A percentile compares a stretch with the other conserved stretches of the same genome.
phyloP scores from a whole-genome alignment of 768 basidiomycete species.

The Leucosporidium creatinivorum region DNA sequence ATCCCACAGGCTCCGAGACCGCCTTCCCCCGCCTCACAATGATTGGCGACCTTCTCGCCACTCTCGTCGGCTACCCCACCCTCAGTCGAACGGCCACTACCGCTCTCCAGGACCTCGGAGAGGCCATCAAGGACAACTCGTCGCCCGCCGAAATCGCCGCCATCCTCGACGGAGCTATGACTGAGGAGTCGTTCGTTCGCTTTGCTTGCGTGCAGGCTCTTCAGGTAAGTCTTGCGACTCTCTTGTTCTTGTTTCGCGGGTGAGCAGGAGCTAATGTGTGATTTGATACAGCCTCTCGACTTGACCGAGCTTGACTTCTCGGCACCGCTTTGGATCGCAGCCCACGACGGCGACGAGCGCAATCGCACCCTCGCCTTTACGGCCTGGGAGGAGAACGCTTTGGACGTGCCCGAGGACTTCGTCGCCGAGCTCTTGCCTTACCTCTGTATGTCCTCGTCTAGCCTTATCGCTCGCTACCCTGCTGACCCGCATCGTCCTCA shows the following conservation, averaged over 20 bases:
- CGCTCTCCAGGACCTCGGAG: slow-evolving; percentile 69
- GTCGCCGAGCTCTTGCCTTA: slow-evolving; percentile 55
- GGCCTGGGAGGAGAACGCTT: slow-evolving; percentile 91
- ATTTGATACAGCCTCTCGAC: slow-evolving; percentile 66
- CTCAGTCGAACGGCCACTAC: slow-evolving; percentile 76
- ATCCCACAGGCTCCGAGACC: slow-evolving; percentile 60
- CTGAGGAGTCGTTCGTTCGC: slow-evolving; percentile 80
- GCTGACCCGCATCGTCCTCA: slow-evolving; percentile 38
- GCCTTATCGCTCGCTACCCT: background rate
- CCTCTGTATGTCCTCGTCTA: slow-evolving; percentile 51
- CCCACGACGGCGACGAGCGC: slow-evolving; percentile 82
- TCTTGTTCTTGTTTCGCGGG: background rate
- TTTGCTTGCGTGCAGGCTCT: slow-evolving; percentile 84
- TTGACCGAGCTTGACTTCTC: slow-evolving; percentile 92
- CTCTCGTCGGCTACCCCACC: slow-evolving; percentile 68
- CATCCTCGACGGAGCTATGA: slow-evolving; percentile 64
- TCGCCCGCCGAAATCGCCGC: slow-evolving; percentile 57
- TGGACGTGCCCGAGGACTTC: slow-evolving; percentile 68
- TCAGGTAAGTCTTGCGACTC: slow-evolving; percentile 51
- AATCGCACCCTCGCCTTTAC: slow-evolving; percentile 71
- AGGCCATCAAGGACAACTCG: slow-evolving; percentile 61
- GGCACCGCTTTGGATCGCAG: slow-evolving; percentile 75
- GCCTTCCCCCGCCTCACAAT: slow-evolving; percentile 68
- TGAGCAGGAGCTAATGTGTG: background rate
- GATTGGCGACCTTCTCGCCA: slow-evolving; percentile 61